Base-by-base conservation (phyloP, 2,329 filamentous ascomycete genomes). In the Xylariaceae sp. region DNA sequence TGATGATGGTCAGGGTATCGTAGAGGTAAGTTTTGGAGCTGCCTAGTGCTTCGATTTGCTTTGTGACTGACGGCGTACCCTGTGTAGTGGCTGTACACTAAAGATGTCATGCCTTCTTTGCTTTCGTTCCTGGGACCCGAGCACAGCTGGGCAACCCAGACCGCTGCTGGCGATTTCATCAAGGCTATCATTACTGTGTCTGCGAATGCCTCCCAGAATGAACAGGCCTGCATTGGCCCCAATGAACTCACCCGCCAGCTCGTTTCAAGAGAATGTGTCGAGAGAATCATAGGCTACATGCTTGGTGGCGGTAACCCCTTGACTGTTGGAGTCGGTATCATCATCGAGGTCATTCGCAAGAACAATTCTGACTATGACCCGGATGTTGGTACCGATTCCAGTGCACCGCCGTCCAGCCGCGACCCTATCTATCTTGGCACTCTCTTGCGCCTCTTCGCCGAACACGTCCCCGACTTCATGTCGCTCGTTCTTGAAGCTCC, bases 131-230 rank as follows among this genome's bases (percentile, higher is more conserved):
- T 98, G 19, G 85, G 88, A 2, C 84, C 90, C 1, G 83, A 94
- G 50, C 83, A 94, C 61, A 86, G 83, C 52, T 88, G 89, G 65
- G 88, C 92, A 1, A 94, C 93, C 2, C 93, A 98, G 66, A 97
- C 93, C 0, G 94, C 93, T 0, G 93, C 93, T 1, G 93, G 93
- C 35, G 93, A 98, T 64, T 98, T 98, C 57, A 79, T 98, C 59
- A 98, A 98, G 67, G 93, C 93, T 34, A 96, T 98, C 63, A 97
- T 98, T 55, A 98, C 93, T 21, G 96, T 98, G 47, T 97, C 93
- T 2, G 93, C 93, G 49, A 98, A 98, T 62, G 93, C 93, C 3
- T 96, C 92, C 2, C 93, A 95, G 58, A 95, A 96, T 61, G 93
- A 98, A 61, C 91, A 96, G 64, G 93, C 92, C n/a, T 96, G 94